These are phyloP conservation scores for Naganishia onofrii DNA, from an alignment of 768 basidiomycete species.

Conservation along the genomic window DNA sequence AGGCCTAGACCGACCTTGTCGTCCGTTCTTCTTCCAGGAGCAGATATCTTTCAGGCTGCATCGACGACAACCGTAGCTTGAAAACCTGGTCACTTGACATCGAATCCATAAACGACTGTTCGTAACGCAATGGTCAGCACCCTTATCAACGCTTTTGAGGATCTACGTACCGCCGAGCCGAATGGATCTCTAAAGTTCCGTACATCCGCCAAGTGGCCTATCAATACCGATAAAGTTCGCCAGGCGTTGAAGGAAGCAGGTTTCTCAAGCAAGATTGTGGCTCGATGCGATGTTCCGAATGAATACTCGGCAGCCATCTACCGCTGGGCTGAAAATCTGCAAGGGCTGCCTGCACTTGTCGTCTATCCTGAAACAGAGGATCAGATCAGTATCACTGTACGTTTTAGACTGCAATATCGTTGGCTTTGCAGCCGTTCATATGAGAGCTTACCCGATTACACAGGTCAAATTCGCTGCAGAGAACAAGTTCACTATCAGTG, in stretches of 20 bases:
- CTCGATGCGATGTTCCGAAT: slow-evolving; percentile 1
- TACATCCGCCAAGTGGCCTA: slow-evolving; percentile 1
- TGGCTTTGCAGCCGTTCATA: not conserved
- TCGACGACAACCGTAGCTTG: no score
- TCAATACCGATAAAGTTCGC: slow-evolving; percentile 11
- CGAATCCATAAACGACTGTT: not conserved
- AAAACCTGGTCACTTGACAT: no score
- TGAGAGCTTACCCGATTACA: not conserved
- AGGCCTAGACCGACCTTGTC: not conserved
- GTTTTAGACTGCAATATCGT: not conserved
- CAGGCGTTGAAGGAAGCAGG: slow-evolving; percentile 4
- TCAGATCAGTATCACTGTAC: not conserved
- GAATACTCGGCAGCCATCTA: not conserved
- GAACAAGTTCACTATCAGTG: slow-evolving; percentile 1
- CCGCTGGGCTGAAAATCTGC: slow-evolving; percentile 11
- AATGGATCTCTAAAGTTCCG: not conserved
- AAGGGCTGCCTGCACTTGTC: slow-evolving; percentile 7
- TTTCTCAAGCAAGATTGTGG: not conserved
- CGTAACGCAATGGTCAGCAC: not conserved
- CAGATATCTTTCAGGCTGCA: no score
- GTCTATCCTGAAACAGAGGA: slow-evolving; percentile 11
- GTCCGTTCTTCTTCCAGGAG: no score
- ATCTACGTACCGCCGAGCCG: not conserved
- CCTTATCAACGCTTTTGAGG: not conserved
- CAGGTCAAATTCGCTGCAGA: slow-evolving; percentile 9